Conservation (phyloP, 352 stramenopile species). For the Phytophthora hybrid region DNA sequence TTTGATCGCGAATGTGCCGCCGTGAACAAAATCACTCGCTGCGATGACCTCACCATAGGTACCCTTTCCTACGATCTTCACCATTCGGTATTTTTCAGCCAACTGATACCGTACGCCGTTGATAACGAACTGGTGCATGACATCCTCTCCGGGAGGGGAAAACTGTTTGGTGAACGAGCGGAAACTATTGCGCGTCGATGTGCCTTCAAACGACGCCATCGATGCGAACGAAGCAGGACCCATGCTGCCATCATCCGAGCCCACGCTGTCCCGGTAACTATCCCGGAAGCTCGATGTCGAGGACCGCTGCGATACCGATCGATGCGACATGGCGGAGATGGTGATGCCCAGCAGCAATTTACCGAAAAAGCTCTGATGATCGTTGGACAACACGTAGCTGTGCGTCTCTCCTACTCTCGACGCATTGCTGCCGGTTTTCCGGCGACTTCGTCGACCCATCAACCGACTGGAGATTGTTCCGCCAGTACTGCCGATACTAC, state of each 20-base stretch:
- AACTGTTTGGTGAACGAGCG: conserved; percentile 56
- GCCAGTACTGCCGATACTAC: conserved; percentile 18
- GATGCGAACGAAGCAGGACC: conserved; percentile 29
- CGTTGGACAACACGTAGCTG: conserved; percentile 84
- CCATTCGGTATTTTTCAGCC: conserved; percentile 90
- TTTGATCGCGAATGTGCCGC: conserved; percentile 90
- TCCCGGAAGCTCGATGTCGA: conserved; percentile 41
- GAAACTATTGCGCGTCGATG: conserved; percentile 40
- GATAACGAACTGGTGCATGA: conserved; percentile 92
- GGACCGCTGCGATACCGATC: conserved; percentile 45
- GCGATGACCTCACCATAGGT: conserved; percentile 93
- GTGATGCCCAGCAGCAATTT: conserved; percentile 74
- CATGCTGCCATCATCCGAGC: conserved; percentile 39
- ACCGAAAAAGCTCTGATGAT: conserved; percentile 86
- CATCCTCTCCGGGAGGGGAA: conserved; percentile 48
- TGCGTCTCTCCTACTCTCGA: conserved; percentile 46
- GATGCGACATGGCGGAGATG: conserved; percentile 73
- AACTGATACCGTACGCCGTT: conserved; percentile 89
- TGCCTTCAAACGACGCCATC: conserved; percentile 32
- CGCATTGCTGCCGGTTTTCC: conserved; percentile 33
- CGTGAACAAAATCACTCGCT: conserved; percentile 85
- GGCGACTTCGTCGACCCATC: conserved; percentile 37
- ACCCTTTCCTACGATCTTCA: conserved; percentile 90
- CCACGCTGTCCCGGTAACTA: conserved; percentile 44
- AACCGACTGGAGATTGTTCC: conserved; percentile 36